A percentile compares a stretch with the other conserved stretches of the same genome.
Conservation (phyloP, 2,329 filamentous ascomycete genomes). For the Hymenoscyphus albidus region DNA sequence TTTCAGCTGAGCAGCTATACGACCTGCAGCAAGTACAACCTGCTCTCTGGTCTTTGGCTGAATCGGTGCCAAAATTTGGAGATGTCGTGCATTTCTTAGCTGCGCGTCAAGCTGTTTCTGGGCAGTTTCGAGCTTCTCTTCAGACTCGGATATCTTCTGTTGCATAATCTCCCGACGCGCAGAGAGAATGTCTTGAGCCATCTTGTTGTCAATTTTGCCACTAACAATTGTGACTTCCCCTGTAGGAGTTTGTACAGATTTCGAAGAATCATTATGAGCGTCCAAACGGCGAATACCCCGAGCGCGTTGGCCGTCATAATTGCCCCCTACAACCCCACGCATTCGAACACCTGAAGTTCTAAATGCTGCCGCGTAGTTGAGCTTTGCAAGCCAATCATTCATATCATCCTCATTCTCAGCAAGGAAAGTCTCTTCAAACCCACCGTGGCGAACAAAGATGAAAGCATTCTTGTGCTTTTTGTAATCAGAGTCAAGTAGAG, state of each 20-base stretch:
- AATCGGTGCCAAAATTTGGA: conserved; percentile 84
- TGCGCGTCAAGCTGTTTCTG: conserved; percentile 79
- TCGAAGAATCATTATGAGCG: conserved; percentile 43
- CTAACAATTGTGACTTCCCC: conserved; percentile 72
- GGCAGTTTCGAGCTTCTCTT: conserved; percentile 68
- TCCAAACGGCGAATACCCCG: conserved; percentile 70
- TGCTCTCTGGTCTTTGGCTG: conserved; percentile 86
- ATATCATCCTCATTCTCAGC: conserved; percentile 88
- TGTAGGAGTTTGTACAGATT: conserved; percentile 63
- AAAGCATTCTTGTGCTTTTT: conserved; percentile 96
- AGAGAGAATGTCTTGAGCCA: conserved; percentile 80
- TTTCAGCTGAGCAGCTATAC: conserved; percentile 82
- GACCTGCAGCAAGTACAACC: conserved; percentile 77
- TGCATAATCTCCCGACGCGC: conserved; percentile 80
- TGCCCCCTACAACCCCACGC: conserved; percentile 77
- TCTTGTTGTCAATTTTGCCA: conserved; percentile 71
- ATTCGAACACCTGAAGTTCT: conserved; percentile 87
- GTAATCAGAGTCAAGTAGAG: conserved; percentile 79
- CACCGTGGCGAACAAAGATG: conserved; percentile 80
- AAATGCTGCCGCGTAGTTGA: conserved; percentile 96
- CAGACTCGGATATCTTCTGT: conserved; percentile 76
- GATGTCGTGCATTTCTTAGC: conserved; percentile 82
- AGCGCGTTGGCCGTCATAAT: conserved; percentile 77
- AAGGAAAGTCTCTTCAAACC: conserved; percentile 83
- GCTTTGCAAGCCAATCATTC: conserved; percentile 93